Evolutionary conservation across 805 yeast species (phyloP), one percentile per base, ranked within the genome.

Genomic region (Cyberlindnera bimundalis): DNA sequence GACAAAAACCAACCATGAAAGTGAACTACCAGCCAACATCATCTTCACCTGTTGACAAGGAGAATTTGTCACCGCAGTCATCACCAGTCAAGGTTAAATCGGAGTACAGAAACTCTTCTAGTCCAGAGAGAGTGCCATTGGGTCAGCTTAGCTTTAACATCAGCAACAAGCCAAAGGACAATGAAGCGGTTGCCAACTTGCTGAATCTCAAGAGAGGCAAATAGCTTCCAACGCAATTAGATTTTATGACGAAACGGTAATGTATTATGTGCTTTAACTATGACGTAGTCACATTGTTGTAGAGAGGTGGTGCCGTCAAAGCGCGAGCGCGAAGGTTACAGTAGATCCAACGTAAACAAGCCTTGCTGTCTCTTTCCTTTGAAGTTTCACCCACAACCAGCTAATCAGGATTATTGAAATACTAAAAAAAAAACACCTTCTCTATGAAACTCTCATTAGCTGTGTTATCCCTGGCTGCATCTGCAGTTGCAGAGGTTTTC

Each of bases 21-120:
- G 56, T 42, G 47, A 50, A 39, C 43, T 40, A 35, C 43, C 57
- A 42, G 36, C 53, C 51, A 18, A 37, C 52, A 4, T 30, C 42
- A 5, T 40, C n/a, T n/a, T n/a, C 45, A 18, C 35, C 19, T 4
- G 15, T 23, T 14, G 35, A 32, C 4, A 32, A 32, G 23, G 36
- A 33, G 19, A 24, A 23, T 16, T 21, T 24, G 15, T 33, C 36
- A 2, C 36, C 36, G 17, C 35, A 32, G 24, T 32, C 35, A 14
- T 32, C 35, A 14, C 35, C 35, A 4, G 18, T 32, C 23, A 29
- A 31, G 28, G 18, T 14, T 14, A 19, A 37, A 12, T 7, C 15
- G 11, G 27, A 32, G 6, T n/a, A n/a, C n/a, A n/a, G n/a, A n/a
- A n/a, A 13, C 9, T 5, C n/a, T 16, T 11, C 17, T 32, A 17